Base-by-base conservation (phyloP, 768 basidiomycete genomes). In the Lactarius hengduanensis region DNA sequence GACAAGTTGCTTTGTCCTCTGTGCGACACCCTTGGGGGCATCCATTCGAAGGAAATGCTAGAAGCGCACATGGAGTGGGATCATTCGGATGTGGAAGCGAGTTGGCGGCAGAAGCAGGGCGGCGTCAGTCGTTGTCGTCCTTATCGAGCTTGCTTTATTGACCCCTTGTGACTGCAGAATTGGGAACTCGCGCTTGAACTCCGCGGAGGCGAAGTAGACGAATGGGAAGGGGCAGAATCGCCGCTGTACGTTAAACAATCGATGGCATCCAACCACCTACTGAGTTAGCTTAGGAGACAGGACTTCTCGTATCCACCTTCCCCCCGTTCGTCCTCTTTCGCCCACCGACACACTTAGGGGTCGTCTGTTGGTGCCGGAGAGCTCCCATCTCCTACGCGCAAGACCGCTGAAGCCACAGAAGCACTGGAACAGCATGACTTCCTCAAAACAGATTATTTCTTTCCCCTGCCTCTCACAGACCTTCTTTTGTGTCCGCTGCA, bases 1-100 rank as follows among this genome's bases (percentile, higher is more conserved):
- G 67, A 66, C 22, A 69, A 74, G 2, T 84, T 82, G 79, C 47
- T 74, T 47, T 88, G 87, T 69, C 86, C 87, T 0, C 69, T 87
- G n/a, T 88, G 87, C 69, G 76, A 78, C 41, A 62, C 84, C 11
- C 78, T 84, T 57, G 76, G 75, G 28, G 47, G 41, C 10, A 84
- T 88, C 55, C 57, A 69, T 9, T 82, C 80, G 28, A 75, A 73
- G 15, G 77, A 71, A 32, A 79, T 82, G 78, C 74, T 88, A 1
- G 71, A 71, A 32, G 78, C 71, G n/a, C 87, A 88, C 71, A 66
- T 88, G 28, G 63, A 71, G 9, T 79, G 79, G 75, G 83, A 84
- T 70, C 87, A 88, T 65, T 28, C 71, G 1, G 77, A 76, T n/a
- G 76, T 83, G 38, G 67, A 71, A 45, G 72, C 72, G 10, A 66